These are phyloP conservation scores for Medicago lupulina DNA, from an alignment of 306 rosid genomes.

Conservation along the genomic window DNA sequence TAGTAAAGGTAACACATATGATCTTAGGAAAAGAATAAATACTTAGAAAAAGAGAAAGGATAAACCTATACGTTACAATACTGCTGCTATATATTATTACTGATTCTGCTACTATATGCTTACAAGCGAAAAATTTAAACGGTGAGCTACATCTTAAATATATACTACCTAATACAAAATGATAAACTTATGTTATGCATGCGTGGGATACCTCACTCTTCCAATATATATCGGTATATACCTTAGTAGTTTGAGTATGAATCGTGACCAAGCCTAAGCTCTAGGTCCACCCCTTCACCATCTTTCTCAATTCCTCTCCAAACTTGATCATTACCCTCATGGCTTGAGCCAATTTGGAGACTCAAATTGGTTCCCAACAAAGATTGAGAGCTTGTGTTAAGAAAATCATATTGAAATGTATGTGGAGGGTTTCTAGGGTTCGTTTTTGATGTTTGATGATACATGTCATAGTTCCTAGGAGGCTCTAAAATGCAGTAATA, in stretches of 20 bases:
- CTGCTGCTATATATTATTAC: too few relatives aligned
- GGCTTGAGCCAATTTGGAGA: conserved; percentile 47
- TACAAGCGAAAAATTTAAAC: too few relatives aligned
- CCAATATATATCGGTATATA: background rate
- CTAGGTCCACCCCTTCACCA: conserved; percentile 69
- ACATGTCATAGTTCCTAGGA: conserved; percentile 49
- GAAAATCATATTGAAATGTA: conserved; percentile 40
- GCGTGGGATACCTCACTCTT: too few relatives aligned
- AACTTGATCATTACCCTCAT: conserved; percentile 34
- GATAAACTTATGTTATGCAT: too few relatives aligned
- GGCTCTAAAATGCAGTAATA: conserved; percentile 47
- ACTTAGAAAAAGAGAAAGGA: too few relatives aligned
- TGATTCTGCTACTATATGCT: too few relatives aligned
- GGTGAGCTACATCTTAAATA: too few relatives aligned
- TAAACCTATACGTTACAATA: too few relatives aligned
- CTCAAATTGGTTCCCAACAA: conserved; percentile 56
- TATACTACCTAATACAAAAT: too few relatives aligned
- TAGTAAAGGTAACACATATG: too few relatives aligned
- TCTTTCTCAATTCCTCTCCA: conserved; percentile 38
- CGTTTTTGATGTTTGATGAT: conserved; percentile 47
- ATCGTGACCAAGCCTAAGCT: conserved; percentile 75
- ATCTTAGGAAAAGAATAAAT: too few relatives aligned
- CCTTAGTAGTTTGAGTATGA: conserved; percentile 34
- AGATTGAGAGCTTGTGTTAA: conserved; percentile 42
- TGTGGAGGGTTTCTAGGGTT: conserved; percentile 36